Conservation (phyloP, 768 basidiomycete genomes). For the Boletus subparvulus region DNA sequence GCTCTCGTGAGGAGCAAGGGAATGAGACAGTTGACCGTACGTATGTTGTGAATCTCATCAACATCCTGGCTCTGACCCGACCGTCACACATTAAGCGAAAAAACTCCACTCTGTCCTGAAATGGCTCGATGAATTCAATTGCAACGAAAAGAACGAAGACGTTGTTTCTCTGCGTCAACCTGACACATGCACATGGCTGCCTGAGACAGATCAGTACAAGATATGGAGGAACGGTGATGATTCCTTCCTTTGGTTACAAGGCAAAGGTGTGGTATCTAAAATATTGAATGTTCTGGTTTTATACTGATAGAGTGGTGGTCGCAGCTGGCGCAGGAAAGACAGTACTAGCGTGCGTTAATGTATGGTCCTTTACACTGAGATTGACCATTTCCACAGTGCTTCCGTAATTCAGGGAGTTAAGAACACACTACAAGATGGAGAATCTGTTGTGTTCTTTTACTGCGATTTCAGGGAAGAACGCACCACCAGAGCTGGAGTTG, state of each 20-base stretch:
- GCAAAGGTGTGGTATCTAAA: not conserved
- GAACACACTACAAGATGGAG: not conserved
- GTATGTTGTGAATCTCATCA: too few species aligned
- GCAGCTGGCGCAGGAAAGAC: slow-evolving; percentile 21
- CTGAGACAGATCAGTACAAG: not conserved
- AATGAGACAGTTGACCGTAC: too few species aligned
- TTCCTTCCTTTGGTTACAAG: slow-evolving; percentile 8
- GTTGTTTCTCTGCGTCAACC: not conserved
- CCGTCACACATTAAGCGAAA: not conserved
- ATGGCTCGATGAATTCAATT: slow-evolving; percentile 1
- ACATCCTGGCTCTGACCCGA: not conserved
- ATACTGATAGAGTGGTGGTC: not conserved
- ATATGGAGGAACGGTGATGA: not conserved
- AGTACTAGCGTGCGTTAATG: slow-evolving; percentile 8
- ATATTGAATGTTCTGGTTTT: not conserved
- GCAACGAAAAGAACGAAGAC: not conserved
- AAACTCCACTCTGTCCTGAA: not conserved
- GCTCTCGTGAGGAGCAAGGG: too few species aligned
- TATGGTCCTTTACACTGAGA: not conserved
- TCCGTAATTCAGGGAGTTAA: not conserved
- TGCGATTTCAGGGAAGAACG: slow-evolving; percentile 14
- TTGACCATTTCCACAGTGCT: not conserved
- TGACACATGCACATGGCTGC: slow-evolving; percentile 7
- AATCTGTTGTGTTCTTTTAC: slow-evolving; percentile 15
- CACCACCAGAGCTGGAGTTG: not conserved